These are phyloP conservation scores for Suillus luteus DNA, from an alignment of 768 basidiomycete species.

Conservation along the genomic window DNA sequence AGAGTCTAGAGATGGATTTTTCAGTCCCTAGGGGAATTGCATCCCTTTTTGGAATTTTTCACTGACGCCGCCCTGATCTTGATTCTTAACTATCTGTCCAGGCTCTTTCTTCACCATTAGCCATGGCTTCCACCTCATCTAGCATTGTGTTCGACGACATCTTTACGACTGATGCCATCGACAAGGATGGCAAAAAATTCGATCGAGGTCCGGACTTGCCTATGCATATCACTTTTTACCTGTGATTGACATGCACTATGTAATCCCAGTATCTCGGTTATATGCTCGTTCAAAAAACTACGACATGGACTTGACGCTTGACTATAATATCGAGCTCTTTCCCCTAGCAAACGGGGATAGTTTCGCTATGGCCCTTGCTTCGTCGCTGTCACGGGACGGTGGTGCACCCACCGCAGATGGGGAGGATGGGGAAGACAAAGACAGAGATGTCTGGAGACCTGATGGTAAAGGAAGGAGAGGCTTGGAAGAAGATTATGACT, in stretches of 20 bases:
- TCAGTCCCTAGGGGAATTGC: background rate
- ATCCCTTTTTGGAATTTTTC: background rate
- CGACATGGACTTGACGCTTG: conserved; percentile 90
- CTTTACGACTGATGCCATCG: conserved; percentile 81
- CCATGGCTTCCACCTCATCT: conserved; percentile 60
- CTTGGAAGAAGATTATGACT: conserved; percentile 94
- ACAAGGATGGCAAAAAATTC: conserved; percentile 96
- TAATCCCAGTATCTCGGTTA: conserved; percentile 81
- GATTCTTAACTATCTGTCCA: background rate
- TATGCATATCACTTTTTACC: background rate
- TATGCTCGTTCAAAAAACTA: conserved; percentile 89
- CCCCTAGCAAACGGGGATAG: conserved; percentile 66
- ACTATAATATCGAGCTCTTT: conserved; percentile 93
- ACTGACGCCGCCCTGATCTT: background rate
- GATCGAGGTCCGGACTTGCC: conserved; percentile 74
- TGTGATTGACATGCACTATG: conserved; percentile 13
- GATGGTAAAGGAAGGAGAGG: conserved; percentile 80
- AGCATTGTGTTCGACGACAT: conserved; percentile 93
- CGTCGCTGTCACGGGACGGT: conserved; percentile 64
- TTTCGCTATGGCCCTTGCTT: conserved; percentile 85
- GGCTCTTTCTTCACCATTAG: background rate
- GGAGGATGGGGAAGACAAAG: conserved; percentile 65
- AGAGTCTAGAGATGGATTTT: too few relatives aligned
- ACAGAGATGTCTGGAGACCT: conserved; percentile 81
- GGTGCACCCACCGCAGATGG: conserved; percentile 51